These are phyloP conservation scores for Didymella segeticola DNA, from an alignment of 2,329 filamentous ascomycete genomes.

Conservation along the genomic window DNA sequence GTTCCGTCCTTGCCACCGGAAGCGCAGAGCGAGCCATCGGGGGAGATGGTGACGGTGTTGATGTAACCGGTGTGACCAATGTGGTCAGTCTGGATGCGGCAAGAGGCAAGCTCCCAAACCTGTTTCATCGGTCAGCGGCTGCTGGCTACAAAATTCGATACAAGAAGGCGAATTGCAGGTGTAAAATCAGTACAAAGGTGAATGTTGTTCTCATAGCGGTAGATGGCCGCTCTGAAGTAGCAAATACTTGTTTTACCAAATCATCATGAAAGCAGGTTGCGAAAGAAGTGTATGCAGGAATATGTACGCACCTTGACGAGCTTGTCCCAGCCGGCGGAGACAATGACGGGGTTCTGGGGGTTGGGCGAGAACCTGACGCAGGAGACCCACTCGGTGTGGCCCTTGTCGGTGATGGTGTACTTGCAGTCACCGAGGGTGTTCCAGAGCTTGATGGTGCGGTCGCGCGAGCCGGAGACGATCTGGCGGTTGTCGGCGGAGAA, in stretches of 20 bases:
- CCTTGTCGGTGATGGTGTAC: constrained; percentile 99
- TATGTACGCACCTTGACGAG: constrained; percentile 92
- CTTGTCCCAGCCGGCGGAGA: constrained; percentile 99
- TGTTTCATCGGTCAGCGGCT: constrained; percentile 49
- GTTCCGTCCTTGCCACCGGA: constrained; percentile 99
- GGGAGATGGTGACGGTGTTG: constrained; percentile 99
- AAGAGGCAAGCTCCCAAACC: constrained; percentile 99
- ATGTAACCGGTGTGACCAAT: constrained; percentile 99
- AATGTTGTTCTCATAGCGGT: constrained; percentile 21
- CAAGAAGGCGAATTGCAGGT: constrained; percentile 26
- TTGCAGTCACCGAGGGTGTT: constrained; percentile 99
- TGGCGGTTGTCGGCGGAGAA: constrained; percentile 99
- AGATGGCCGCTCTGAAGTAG: constrained; percentile 21
- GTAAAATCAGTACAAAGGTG: constrained; percentile 69
- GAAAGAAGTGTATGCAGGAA: constrained; percentile 57
- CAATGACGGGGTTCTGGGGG: constrained; percentile 99
- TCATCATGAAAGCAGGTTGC: constrained; percentile 76
- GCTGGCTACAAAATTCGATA: constrained; percentile 11
- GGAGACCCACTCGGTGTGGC: constrained; percentile 99
- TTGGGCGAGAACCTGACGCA: constrained; percentile 99
- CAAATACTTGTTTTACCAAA: constrained; percentile 47
- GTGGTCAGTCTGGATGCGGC: constrained; percentile 99
- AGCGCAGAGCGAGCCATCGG: constrained; percentile 97
- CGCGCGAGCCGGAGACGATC: constrained; percentile 98
- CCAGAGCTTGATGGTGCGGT: constrained; percentile 99